Base-by-base conservation (phyloP, 495 filamentous ascomycete species). In the Penicillium ochrochloron region DNA sequence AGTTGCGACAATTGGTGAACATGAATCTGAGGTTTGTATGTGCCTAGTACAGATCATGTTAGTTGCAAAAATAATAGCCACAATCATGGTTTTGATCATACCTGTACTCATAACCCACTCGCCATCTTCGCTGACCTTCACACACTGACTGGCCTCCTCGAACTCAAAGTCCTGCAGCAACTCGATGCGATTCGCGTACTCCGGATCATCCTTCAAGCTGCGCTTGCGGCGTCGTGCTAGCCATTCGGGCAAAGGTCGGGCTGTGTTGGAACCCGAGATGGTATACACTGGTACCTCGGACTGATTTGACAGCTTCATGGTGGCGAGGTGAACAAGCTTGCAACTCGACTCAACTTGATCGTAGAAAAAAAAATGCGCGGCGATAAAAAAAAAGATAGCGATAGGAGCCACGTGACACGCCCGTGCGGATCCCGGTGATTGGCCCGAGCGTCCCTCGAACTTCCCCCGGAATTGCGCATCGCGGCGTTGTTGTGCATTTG, bases 41-140 rank as follows among this genome's bases (percentile, higher is more conserved):
- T 91, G 67, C 89, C 88, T 90, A 62, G 17, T 14, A 57, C 41
- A 21, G 53, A 46, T 33, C 7, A 19, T 25, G 59, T 68, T 39
- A 68, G 69, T 69, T 62, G 48, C 41, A 64, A 57, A 37, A 14
- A 2, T 33, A 41, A 37, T 17, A 34, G 29, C 61, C 60, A 61
- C 1, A 23, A n/a, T 48, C 6, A 7, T 15, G 0, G 25, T 31
- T 14, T 2, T 39, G 19, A 27, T 84, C 74, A 78, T 86, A 85
- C 94, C 95, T 66, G 94, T 96, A 68, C 92, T 96, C 91, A 98
- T 96, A 11, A 97, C 92, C 92, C 95, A 99, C 70, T 98, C 89
- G 39, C 94, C 94, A 85, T 99, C 96, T 61, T 97, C 95, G 73
- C 92, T 96, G 35, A 92, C 90, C 37, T 92, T 82, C 52, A 99